Base-by-base conservation (phyloP, 768 basidiomycete genomes). In the Guyanaporus albipodus region DNA sequence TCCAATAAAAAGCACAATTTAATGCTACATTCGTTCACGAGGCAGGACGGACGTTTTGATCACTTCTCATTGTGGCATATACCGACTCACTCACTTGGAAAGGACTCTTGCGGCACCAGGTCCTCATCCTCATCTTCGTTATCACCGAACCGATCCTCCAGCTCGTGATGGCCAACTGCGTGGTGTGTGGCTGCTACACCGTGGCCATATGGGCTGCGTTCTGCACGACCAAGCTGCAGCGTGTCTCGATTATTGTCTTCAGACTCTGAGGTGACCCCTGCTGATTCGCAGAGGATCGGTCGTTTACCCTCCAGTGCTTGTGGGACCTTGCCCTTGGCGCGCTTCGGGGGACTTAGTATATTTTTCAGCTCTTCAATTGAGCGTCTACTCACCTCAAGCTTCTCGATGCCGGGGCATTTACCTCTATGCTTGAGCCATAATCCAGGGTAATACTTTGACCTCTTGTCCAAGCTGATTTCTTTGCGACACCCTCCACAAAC, bases 401-500 rank as follows among this genome's bases (percentile, higher is more conserved):
- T 54, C 36, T 51, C 49, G 32, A 66, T 49, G 22, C 40, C 17
- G 21, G 50, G 54, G 31, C 69, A 69, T 46, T 67, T 67, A 3
- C 46, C 22, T 33, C 45, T 58, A 43, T 69, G 67, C 48, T 69
- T 69, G 40, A 39, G 29, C 67, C 67, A 69, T 8, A 69, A 32
- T 7, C 67, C 67, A 14, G 67, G 66, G 33, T 69, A 70, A 51
- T 70, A 70, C 21, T 49, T 42, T 3, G 60, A 66, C 34, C 67
- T 44, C 43, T 64, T 66, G 37, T 69, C 69, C 12, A 69, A 61
- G 35, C 66, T 66, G 32, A 69, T 70, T 15, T 46, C 52, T 46
- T 39, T 67, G 26, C 40, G 10, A 26, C 69, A 69, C 24, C 59
- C 69, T 9, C 28, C 36, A 34, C 67, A 69, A 4, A 50, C 42